These are phyloP conservation scores for Lecanicillium sp. DNA, from an alignment of 2,329 filamentous ascomycete species.

Conservation along the genomic window DNA sequence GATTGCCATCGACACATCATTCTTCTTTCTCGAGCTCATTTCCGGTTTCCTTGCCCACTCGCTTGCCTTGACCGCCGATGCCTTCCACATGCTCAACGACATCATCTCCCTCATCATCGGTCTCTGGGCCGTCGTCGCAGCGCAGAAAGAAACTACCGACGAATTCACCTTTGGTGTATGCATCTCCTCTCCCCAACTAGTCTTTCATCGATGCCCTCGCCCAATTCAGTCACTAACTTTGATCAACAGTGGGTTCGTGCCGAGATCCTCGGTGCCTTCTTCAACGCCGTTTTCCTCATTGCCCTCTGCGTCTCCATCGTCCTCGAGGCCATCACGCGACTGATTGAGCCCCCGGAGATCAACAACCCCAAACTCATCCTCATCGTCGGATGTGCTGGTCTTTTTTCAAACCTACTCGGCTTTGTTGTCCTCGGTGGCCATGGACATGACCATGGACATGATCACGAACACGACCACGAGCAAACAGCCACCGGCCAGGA, in stretches of 20 bases:
- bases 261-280: constrained; percentile 89
- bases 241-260: constrained; percentile 86
- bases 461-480: constrained; percentile 19
- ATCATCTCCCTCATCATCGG: constrained; percentile 90
- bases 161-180: constrained; percentile 90
- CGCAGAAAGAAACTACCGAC: constrained; percentile 76
- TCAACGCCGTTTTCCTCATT: constrained; percentile 96
- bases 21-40: constrained; percentile 84
- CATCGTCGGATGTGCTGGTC: constrained; percentile 77
- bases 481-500: constrained; percentile 12
- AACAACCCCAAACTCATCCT: constrained; percentile 78
- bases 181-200: constrained; percentile 12
- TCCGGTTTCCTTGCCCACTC: constrained; percentile 84
- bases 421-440: constrained; percentile 91
- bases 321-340: constrained; percentile 85
- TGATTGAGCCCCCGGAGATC: constrained; percentile 86
- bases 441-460: constrained; percentile 42
- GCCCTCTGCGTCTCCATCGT: constrained; percentile 94
- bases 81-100: constrained; percentile 99
- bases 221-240: not conserved
- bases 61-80: constrained; percentile 87
- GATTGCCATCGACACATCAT: constrained; percentile 78
- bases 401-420: constrained; percentile 81
- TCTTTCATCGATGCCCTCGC: no score
- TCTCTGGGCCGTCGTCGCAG: constrained; percentile 88